Conservation (phyloP, 768 basidiomycete species). For the Cubamyces sp. region DNA sequence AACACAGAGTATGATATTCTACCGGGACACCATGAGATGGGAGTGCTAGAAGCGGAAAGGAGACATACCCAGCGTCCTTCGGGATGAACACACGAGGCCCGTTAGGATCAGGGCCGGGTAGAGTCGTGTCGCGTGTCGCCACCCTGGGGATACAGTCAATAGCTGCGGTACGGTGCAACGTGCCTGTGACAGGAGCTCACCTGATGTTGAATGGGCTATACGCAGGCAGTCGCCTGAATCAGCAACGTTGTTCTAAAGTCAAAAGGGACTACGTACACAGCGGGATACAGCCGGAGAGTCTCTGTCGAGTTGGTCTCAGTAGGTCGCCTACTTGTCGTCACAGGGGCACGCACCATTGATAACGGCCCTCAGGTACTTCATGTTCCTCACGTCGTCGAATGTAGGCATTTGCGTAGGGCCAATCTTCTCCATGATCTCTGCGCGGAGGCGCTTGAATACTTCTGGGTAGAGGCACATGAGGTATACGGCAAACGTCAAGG, state of each 20-base stretch:
- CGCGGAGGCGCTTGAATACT: conserved; percentile 35
- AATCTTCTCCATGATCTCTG: conserved; percentile 38
- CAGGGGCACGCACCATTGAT: conserved; percentile 36
- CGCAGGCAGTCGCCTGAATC: too few species aligned
- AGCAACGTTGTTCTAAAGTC: too few species aligned
- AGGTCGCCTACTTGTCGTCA: neutral
- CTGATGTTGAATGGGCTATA: too few species aligned
- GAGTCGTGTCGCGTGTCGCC: conserved; percentile 28
- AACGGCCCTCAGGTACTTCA: conserved; percentile 42
- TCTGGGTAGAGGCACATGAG: conserved; percentile 37
- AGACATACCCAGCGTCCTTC: conserved; percentile 35
- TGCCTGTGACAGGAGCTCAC: too few species aligned
- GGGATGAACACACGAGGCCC: conserved; percentile 37
- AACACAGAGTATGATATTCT: conserved; percentile 35
- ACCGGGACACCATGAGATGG: too few species aligned
- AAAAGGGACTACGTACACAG: conserved; percentile 33
- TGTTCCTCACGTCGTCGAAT: conserved; percentile 38
- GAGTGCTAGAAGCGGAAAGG: conserved; percentile 24
- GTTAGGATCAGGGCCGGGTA: conserved; percentile 25
- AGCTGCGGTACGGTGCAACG: too few species aligned
- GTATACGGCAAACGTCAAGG: conserved; percentile 40
- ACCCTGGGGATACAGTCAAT: conserved; percentile 17
- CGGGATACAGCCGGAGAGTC: conserved; percentile 32
- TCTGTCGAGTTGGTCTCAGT: too few species aligned
- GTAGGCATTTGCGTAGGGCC: conserved; percentile 35